A percentile compares a stretch with the other conserved stretches of the same genome.
Conservation (phyloP, 306 rosid species). For the Malus domestica region ASM211411v1 NC_041804.1:15569501-15570000, state of each 20-base stretch:
- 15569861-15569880: background rate
- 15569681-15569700: background rate
- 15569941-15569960: background rate
- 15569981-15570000: background rate
- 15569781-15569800: constrained; percentile 1
- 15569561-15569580: background rate
- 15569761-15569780: constrained; percentile 1
- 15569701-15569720: constrained; percentile 18
- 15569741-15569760: constrained; percentile 8
- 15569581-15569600: constrained; percentile 56
- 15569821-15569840: background rate
- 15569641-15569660: background rate
- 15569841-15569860: constrained; percentile 7
- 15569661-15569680: background rate
- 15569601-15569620: constrained; percentile 58
- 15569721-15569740: constrained; percentile 1
- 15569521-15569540: constrained; percentile 3
- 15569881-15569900: background rate
- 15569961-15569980: background rate
- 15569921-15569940: background rate
- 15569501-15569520: background rate
- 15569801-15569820: constrained; percentile 5
- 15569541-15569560: background rate
- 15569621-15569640: constrained; percentile 36
- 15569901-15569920: background rate